These are phyloP conservation scores for Leptographium radiaticola DNA, from an alignment of 2,329 filamentous ascomycete species.

Conservation along the genomic window DNA sequence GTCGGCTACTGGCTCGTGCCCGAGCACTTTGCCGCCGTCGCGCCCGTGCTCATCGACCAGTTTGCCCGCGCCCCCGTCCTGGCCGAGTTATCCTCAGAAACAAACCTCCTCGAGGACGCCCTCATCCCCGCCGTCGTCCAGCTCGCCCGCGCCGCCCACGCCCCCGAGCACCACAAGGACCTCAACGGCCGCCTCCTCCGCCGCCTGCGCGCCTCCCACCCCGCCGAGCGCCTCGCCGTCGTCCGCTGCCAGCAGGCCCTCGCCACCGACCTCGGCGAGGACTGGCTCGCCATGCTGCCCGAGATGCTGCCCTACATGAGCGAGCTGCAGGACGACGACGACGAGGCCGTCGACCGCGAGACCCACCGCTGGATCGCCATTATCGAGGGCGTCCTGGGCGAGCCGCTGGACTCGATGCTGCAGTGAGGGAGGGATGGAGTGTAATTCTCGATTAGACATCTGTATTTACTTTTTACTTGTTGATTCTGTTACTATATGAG, in stretches of 20 bases:
- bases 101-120: too few species aligned
- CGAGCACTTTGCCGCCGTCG: conserved; percentile 66
- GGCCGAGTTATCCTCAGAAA: too few species aligned
- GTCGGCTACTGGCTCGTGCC: conserved; percentile 76
- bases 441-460: not conserved
- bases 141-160: conserved; percentile 68
- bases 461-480: too few species aligned
- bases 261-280: conserved; percentile 68
- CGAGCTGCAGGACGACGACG: conserved; percentile 91
- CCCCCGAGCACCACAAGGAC: conserved; percentile 80
- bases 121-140: conserved; percentile 67
- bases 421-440: conserved; percentile 40
- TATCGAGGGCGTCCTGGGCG: conserved; percentile 81
- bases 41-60: conserved; percentile 56
- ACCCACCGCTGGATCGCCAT: conserved; percentile 79
- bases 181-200: conserved; percentile 69
- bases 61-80: conserved; percentile 31
- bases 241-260: conserved; percentile 71
- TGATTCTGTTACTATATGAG: too few species aligned
- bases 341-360: conserved; percentile 83
- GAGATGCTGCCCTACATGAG: conserved; percentile 97
- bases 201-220: conserved; percentile 54
- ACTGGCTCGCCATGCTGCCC: conserved; percentile 81
- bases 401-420: conserved; percentile 85
- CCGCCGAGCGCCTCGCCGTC: conserved; percentile 64